phyloP scores from a whole-genome alignment of 2,329 filamentous ascomycete species.

The Orbilia quercus region DNA sequence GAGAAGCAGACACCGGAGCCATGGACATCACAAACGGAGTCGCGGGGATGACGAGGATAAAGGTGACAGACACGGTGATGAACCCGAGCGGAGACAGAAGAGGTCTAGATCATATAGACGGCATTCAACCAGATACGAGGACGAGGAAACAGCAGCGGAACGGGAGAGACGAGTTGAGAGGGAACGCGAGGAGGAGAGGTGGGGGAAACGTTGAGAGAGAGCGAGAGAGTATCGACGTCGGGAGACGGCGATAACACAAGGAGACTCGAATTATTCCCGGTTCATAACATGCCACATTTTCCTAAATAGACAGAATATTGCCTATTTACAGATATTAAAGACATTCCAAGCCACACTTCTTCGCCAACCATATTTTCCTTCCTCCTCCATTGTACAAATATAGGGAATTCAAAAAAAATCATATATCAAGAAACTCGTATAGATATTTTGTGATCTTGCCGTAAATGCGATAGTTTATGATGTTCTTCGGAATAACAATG shows the following conservation, averaged over 20 bases:
- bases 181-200: constrained; percentile 60
- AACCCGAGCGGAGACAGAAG: constrained; percentile 55
- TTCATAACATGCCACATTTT: constrained; percentile 39
- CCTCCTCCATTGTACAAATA: constrained; percentile 35
- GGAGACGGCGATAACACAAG: constrained; percentile 16
- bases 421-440: too few relatives aligned
- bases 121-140: constrained; percentile 60
- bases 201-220: constrained; percentile 58
- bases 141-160: constrained; percentile 58
- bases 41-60: constrained; percentile 53
- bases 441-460: constrained; percentile 21
- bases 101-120: constrained; percentile 59
- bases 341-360: constrained; percentile 16
- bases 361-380: constrained; percentile 14
- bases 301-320: constrained; percentile 53
- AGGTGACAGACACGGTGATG: constrained; percentile 57
- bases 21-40: constrained; percentile 53
- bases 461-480: constrained; percentile 31
- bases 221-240: constrained; percentile 21
- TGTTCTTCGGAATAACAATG: constrained; percentile 12
- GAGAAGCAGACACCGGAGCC: constrained; percentile 51
- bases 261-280: constrained; percentile 29
- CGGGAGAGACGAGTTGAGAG: constrained; percentile 60
- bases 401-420: constrained; percentile 37
- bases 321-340: constrained; percentile 55